These are phyloP conservation scores for Pythium periplocum DNA, from an alignment of 352 stramenopile species.

Conservation along the genomic window DNA sequence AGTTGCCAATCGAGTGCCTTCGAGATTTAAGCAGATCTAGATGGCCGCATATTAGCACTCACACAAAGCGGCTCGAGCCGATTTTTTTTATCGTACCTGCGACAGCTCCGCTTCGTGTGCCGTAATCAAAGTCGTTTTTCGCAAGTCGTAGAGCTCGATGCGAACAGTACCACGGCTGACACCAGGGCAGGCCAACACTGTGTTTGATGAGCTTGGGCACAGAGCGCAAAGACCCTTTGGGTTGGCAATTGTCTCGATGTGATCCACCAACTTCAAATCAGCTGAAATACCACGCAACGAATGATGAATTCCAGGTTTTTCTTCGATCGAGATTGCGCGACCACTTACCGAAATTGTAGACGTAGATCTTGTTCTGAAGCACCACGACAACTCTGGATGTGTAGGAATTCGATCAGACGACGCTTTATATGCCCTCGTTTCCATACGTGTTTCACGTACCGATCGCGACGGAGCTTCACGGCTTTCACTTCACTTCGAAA, in stretches of 20 bases:
- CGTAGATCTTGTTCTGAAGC: conserved; percentile 96
- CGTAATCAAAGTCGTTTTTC: conserved; percentile 93
- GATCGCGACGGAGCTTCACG: conserved; percentile 94
- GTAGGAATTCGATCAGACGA: background rate
- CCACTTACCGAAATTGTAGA: conserved; percentile 94
- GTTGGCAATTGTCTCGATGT: conserved; percentile 99
- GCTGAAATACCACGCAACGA: conserved; percentile 26
- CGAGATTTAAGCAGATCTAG: conserved; percentile 90
- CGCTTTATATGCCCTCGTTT: background rate
- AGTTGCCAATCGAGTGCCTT: conserved; percentile 94
- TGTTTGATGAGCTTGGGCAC: conserved; percentile 90
- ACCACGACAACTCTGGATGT: conserved; percentile 91
- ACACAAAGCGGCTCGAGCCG: too few species aligned
- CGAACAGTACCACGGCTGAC: conserved; percentile 88
- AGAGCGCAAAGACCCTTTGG: conserved; percentile 93
- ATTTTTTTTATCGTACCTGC: conserved; percentile 34
- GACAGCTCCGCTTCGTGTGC: conserved; percentile 94
- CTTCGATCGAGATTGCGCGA: background rate
- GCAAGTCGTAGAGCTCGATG: conserved; percentile 96
- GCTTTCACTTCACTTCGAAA: conserved; percentile 97
- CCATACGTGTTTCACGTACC: conserved; percentile 25
- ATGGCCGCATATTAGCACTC: too few species aligned
- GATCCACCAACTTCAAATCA: conserved; percentile 96
- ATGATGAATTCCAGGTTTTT: conserved; percentile 1
- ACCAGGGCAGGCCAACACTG: conserved; percentile 94